Evolutionary conservation across 495 filamentous ascomycete genomes (phyloP).

Genomic region (Lophiostoma macrostomum): DNA sequence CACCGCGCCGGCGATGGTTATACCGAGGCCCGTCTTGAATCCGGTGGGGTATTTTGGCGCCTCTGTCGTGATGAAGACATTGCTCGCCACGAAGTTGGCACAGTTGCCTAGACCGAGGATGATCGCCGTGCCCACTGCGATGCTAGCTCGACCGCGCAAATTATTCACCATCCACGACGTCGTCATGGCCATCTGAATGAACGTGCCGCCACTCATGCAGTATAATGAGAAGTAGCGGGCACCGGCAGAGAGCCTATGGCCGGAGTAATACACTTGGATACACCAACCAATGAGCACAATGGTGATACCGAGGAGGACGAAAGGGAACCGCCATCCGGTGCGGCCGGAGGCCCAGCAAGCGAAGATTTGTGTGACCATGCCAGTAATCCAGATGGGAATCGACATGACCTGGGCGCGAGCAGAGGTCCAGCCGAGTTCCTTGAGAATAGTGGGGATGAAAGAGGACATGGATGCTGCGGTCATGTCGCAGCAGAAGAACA

Average conservation of each 20-base stretch:
- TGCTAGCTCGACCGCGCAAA: constrained; percentile 19
- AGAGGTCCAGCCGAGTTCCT: constrained; percentile 27
- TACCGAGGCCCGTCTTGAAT: constrained; percentile 18
- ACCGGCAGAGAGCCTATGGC: constrained; percentile 2
- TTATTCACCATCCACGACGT: constrained; percentile 30
- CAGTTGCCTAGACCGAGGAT: constrained; percentile 29
- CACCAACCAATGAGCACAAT: constrained; percentile 25
- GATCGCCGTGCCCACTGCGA: constrained; percentile 23
- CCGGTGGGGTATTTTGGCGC: constrained; percentile 25
- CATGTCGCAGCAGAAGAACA: constrained; percentile 34
- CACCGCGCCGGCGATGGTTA: constrained; percentile 17
- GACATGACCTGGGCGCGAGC: constrained; percentile 28
- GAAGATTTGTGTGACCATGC: constrained; percentile 21
- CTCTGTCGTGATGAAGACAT: constrained; percentile 29
- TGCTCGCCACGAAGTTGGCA: constrained; percentile 29
- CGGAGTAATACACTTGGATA: constrained; percentile 18
- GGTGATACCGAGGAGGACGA: constrained; percentile 20
- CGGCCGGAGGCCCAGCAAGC: constrained; percentile 21
- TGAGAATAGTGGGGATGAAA: constrained; percentile 31
- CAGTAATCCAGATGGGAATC: constrained; percentile 27
- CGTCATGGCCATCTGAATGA: constrained; percentile 29
- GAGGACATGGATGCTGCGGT: constrained; percentile 31
- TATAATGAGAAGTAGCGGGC: constrained; percentile 28
- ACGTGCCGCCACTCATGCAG: constrained; percentile 20
- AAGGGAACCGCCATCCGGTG: constrained; percentile 24